Evolutionary conservation across 2,329 filamentous ascomycete species (phyloP).

Genomic region (Verruconis gallopava): DNA sequence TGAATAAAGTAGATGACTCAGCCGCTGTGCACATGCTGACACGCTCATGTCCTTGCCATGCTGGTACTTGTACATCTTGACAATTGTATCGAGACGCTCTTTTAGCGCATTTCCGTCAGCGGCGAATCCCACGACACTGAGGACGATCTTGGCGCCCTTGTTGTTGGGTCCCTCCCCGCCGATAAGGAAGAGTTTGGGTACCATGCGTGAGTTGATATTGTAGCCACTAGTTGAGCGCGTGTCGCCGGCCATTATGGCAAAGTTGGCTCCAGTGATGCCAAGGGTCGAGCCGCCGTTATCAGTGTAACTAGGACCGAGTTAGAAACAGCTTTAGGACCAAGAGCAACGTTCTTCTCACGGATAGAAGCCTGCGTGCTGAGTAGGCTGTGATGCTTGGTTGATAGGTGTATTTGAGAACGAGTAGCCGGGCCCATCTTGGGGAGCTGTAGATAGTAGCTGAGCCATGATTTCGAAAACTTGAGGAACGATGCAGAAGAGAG

Average conservation of each 20-base stretch:
- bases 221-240: constrained; percentile 87
- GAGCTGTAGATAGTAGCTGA: constrained; percentile 38
- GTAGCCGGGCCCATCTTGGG: constrained; percentile 43
- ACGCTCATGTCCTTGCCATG: constrained; percentile 95
- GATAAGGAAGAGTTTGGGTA: constrained; percentile 94
- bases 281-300: constrained; percentile 96
- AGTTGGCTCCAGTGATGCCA: constrained; percentile 85
- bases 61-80: constrained; percentile 98
- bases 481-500: not conserved
- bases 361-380: constrained; percentile 72
- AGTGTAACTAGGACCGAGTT: constrained; percentile 55
- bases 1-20: constrained; percentile 89
- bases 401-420: constrained; percentile 36
- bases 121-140: constrained; percentile 91
- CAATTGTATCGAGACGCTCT: constrained; percentile 83
- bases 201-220: constrained; percentile 96
- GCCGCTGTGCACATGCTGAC: constrained; percentile 83
- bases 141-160: constrained; percentile 70
- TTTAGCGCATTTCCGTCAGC: constrained; percentile 89
- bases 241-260: constrained; percentile 93
- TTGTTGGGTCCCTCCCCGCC: constrained; percentile 80
- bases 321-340: constrained; percentile 10
- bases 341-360: constrained; percentile 50
- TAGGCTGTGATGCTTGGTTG: constrained; percentile 33
- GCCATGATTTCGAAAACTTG: constrained; percentile 32